These are phyloP conservation scores for Eudorina sp. DNA, from an alignment of 139 green algal species.

Conservation along the genomic window DNA sequence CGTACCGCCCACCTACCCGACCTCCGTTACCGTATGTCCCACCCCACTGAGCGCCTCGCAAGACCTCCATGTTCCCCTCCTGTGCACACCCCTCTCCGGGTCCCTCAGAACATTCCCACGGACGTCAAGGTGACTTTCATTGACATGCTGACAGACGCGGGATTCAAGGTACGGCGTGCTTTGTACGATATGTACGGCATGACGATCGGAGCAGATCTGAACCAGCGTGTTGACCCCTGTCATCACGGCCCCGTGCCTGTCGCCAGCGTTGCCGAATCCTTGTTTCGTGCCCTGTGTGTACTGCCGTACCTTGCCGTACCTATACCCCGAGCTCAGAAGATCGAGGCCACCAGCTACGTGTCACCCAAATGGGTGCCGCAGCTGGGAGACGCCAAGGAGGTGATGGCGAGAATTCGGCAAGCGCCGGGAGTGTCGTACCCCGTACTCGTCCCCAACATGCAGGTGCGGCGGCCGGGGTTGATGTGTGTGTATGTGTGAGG, in stretches of 20 bases:
- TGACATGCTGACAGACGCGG: conserved; percentile 72
- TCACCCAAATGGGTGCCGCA: conserved; percentile 94
- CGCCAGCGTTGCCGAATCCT: too few relatives aligned
- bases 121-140: conserved; percentile 85
- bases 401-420: conserved; percentile 73
- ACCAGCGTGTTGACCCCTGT: too few relatives aligned
- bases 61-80: too few relatives aligned
- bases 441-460: conserved; percentile 91
- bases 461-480: conserved; percentile 67
- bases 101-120: conserved; percentile 67
- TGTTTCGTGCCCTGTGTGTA: background rate
- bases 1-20: too few relatives aligned
- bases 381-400: conserved; percentile 85
- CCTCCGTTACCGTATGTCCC: too few relatives aligned
- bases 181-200: too few relatives aligned
- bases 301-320: background rate
- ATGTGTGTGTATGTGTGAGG: too few relatives aligned
- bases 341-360: conserved; percentile 94
- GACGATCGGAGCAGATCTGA: too few relatives aligned
- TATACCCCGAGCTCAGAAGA: conserved; percentile 24
- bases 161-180: conserved; percentile 56
- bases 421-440: conserved; percentile 74
- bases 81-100: background rate
- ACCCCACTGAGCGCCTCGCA: too few relatives aligned
- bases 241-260: too few relatives aligned